Evolutionary conservation across 2,329 filamentous ascomycete species (phyloP).

Genomic region (Rhynchosporium graminicola): DNA sequence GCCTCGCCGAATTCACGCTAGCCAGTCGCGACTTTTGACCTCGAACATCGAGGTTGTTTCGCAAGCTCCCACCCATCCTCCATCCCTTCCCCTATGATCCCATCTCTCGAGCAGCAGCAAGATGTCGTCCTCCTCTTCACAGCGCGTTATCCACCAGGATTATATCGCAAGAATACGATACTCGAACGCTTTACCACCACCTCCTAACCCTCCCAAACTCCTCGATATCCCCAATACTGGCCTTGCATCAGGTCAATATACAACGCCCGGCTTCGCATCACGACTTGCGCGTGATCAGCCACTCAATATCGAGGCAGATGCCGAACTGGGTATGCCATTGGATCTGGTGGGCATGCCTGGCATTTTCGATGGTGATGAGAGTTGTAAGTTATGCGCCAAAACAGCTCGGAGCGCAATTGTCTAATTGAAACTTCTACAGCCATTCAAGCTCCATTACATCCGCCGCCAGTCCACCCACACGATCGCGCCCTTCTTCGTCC

Average conservation of each 20-base stretch:
- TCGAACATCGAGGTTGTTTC: background rate
- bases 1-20: conserved; percentile 7
- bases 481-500: conserved; percentile 84
- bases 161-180: conserved; percentile 96
- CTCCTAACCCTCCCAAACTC: conserved; percentile 92
- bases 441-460: conserved; percentile 75
- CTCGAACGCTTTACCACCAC: conserved; percentile 92
- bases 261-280: conserved; percentile 85
- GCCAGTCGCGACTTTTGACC: conserved; percentile 3
- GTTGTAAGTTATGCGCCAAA: conserved; percentile 60
- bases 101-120: background rate
- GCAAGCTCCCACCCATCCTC: no score
- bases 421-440: conserved; percentile 51
- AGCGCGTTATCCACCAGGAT: conserved; percentile 77
- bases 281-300: conserved; percentile 88
- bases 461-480: conserved; percentile 74
- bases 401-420: conserved; percentile 21
- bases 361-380: conserved; percentile 92
- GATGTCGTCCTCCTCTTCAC: conserved; percentile 38
- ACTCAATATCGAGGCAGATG: conserved; percentile 94
- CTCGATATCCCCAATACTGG: conserved; percentile 96
- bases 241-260: conserved; percentile 82
- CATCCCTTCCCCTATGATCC: no score
- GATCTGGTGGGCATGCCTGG: conserved; percentile 93
- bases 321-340: conserved; percentile 95